Base-by-base conservation (phyloP, 2,329 filamentous ascomycete genomes). In the Didymella pomorum region DNA sequence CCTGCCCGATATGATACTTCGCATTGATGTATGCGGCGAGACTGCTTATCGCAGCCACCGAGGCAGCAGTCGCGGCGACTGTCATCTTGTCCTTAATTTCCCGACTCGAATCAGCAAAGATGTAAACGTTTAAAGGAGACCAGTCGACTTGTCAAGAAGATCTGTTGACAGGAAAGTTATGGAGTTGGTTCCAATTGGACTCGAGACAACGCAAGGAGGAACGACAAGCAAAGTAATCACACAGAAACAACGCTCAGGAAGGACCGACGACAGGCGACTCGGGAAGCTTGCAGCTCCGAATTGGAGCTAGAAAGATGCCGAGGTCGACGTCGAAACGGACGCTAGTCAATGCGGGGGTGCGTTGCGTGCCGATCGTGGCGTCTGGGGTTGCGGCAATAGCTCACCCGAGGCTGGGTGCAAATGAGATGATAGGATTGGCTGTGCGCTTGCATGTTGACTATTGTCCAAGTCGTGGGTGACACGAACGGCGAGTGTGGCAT, bases 1-100 rank as follows among this genome's bases (percentile, higher is more conserved):
- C 90, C 64, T 89, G 85, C 29, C 76, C 71, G 43, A 92, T 70
- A 67, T 89, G 86, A 64, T 84, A 87, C 76, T 89, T 91, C 41
- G 84, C 90, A 71, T 93, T 85, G 29, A 90, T 73, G 61, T 91
- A 90, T 8, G 82, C 81, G 41, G 83, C 82, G 6, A 79, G 71
- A n/a, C 78, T 75, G 9, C 69, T 60, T 12, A 71, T 58, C 14
- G 69, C 71, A n/a, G 71, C 71, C 33, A 74, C 28, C 25, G 71
- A 69, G 26, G 71, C 69, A 35, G 67, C 70, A 57, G 62, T 65
- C 23, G 65, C 60, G n/a, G 68, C 58, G 8, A 58, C 56, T 18
- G 61, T 61, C 68, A 71, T 73, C 16, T 33, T 26, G 23, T 43
- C 12, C 12, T 18, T 41, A 20, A 11, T 16, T 39, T 18, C 7